Evolutionary conservation across 2,329 filamentous ascomycete species (phyloP), one percentile per base, ranked within the genome.

Genomic region (Ophiocordyceps sinensis): DNA sequence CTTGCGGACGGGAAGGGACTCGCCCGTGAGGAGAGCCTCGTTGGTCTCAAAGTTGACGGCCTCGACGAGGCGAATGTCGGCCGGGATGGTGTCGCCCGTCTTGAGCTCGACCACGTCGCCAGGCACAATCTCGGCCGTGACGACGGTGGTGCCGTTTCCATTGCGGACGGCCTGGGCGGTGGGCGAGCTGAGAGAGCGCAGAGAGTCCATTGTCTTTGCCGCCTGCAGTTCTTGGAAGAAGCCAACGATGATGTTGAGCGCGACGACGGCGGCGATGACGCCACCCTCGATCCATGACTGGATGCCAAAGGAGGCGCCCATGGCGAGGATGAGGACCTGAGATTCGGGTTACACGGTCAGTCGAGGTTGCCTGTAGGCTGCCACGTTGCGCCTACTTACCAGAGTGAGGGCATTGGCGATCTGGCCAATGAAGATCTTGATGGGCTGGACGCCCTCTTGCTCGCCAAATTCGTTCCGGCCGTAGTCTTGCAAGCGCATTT

Each of bases 381-480:
- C 4, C 19, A 3, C 19, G 19, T 19, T 19, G 28, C 10, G 26
- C 19, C 28, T 12, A 47, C 56, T 52, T 52, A 79, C 79, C 57
- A 83, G 56, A 48, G 75, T 82, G 73, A 83, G 74, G 13, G 78
- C 78, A 57, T 83, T 83, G 44, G 76, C 77, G 41, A 83, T 64
- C 53, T 84, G 79, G 28, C 71, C 66, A 38, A 82, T 62, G 19
- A 84, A 60, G 45, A 83, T 82, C 52, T 79, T 79, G 42, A 70
- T 49, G 26, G 74, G 68, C 42, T 73, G 72, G 19, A 83, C 77
- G 9, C 73, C 72, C 41, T 70, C 63, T 7, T 64, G 68, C 37
- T 77, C 72, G 40, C 77, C 75, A 11, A 84, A 68, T 44, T 81
- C 71, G 48, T 84, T 84, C 14, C 62, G 58, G 4, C 79, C 79